Evolutionary conservation across 768 basidiomycete genomes (phyloP).

Genomic region (Pulveroboletus sp.): DNA sequence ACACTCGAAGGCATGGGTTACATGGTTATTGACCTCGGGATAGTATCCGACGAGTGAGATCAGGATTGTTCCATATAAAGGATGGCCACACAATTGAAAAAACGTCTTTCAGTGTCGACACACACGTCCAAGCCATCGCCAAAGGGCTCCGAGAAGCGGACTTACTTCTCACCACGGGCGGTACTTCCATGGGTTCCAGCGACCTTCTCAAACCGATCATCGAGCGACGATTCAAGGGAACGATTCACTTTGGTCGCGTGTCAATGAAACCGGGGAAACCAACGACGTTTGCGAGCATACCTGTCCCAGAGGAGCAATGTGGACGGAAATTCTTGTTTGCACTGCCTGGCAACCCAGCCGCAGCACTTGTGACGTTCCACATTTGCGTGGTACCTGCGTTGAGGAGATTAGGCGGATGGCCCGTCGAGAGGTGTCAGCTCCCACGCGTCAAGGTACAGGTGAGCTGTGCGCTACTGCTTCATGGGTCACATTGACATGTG

Average conservation of each 20-base stretch:
- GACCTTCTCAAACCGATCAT: conserved; percentile 88
- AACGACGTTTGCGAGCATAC: conserved; percentile 84
- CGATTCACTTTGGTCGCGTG: conserved; percentile 83
- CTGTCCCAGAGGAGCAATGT: conserved; percentile 33
- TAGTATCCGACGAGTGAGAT: conserved; percentile 69
- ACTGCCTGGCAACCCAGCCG: conserved; percentile 87
- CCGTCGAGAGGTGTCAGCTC: conserved; percentile 46
- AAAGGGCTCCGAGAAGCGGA: conserved; percentile 64
- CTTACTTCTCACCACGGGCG: conserved; percentile 80
- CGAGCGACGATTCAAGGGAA: conserved; percentile 72
- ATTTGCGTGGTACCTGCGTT: conserved; percentile 83
- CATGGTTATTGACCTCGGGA: conserved; percentile 75
- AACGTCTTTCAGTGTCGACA: conserved; percentile 36
- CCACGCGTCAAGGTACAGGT: conserved; percentile 68
- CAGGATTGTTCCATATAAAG: background rate
- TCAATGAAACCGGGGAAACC: conserved; percentile 85
- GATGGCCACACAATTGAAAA: background rate
- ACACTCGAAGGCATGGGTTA: conserved; percentile 73
- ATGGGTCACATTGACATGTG: background rate
- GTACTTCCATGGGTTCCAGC: conserved; percentile 88
- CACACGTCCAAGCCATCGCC: conserved; percentile 56
- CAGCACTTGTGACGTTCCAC: conserved; percentile 83
- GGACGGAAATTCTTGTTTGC: conserved; percentile 70
- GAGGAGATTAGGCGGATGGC: conserved; percentile 69
- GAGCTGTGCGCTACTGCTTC: conserved; percentile 15